Evolutionary conservation across 805 yeast species (phyloP).

Genomic region (Candida fluviatilis): DNA sequence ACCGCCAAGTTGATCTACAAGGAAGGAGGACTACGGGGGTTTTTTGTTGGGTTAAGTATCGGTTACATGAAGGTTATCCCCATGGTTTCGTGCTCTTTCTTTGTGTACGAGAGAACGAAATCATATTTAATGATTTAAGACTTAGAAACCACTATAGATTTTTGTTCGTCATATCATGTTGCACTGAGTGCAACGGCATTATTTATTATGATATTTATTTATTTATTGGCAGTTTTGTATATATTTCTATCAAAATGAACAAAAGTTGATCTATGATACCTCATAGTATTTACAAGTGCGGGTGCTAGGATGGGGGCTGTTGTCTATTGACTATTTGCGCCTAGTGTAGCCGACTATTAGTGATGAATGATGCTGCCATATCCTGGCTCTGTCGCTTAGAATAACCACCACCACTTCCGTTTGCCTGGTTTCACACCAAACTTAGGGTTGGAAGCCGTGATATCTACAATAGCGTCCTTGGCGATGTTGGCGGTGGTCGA

Average conservation of each 20-base stretch:
- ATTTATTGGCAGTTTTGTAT: conserved; percentile 5
- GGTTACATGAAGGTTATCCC: conserved; percentile 95
- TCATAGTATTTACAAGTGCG: conserved; percentile 5
- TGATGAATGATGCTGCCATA: background rate
- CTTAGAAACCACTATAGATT: background rate
- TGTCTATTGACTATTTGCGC: too few species aligned
- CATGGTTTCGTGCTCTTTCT: conserved; percentile 95
- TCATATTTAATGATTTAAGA: conserved; percentile 52
- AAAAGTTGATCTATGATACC: background rate
- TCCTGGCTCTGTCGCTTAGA: too few species aligned
- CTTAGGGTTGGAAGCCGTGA: conserved; percentile 41
- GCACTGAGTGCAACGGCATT: background rate
- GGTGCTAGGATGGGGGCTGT: too few species aligned
- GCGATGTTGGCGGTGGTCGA: conserved; percentile 31
- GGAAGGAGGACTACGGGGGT: conserved; percentile 82
- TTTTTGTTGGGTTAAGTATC: conserved; percentile 89
- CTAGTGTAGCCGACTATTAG: too few species aligned
- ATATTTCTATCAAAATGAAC: background rate
- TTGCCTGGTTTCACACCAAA: conserved; percentile 52
- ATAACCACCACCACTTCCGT: conserved; percentile 58
- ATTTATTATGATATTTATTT: background rate
- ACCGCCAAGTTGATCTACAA: conserved; percentile 59
- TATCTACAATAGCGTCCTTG: conserved; percentile 29
- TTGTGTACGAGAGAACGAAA: conserved; percentile 87
- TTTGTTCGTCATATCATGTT: background rate